Conservation (phyloP, 2,329 filamentous ascomycete genomes). For the Aureobasidium sp. region DNA sequence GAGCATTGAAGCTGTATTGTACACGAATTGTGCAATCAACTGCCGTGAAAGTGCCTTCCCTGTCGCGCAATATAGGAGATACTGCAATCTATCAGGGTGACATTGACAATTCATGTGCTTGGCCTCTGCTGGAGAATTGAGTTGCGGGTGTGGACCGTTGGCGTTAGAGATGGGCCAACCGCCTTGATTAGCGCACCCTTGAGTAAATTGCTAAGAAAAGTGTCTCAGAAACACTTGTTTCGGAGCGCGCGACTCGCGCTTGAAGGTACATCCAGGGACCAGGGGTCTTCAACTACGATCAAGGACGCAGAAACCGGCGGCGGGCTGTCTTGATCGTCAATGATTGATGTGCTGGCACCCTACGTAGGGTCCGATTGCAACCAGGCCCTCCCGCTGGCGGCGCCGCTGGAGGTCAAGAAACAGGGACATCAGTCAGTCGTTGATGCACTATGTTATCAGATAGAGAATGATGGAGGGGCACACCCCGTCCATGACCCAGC, state of each 20-base stretch:
- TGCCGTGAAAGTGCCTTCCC: background rate
- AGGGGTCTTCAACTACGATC: background rate
- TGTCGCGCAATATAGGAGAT: background rate
- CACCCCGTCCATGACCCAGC: no score
- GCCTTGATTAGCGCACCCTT: slow-evolving; percentile 3
- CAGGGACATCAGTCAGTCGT: background rate
- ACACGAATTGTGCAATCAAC: background rate
- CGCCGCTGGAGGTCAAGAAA: background rate
- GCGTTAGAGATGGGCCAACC: background rate
- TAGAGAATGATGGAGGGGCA: background rate
- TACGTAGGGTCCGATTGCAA: background rate
- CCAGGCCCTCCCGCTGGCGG: background rate
- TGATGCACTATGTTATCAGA: slow-evolving; percentile 1
- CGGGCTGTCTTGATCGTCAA: background rate
- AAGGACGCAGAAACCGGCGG: background rate
- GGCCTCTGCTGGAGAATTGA: background rate
- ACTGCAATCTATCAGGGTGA: background rate
- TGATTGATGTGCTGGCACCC: slow-evolving; percentile 3
- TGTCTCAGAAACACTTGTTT: slow-evolving; percentile 4
- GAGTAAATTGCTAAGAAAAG: background rate
- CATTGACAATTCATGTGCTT: background rate
- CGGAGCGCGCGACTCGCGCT: background rate
- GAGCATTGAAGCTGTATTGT: no score
- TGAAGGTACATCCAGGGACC: background rate
- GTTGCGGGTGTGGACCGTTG: slow-evolving; percentile 8